These are phyloP conservation scores for Verticillium klebahnii DNA, from an alignment of 2,329 filamentous ascomycete genomes.

Conservation along the genomic window DNA sequence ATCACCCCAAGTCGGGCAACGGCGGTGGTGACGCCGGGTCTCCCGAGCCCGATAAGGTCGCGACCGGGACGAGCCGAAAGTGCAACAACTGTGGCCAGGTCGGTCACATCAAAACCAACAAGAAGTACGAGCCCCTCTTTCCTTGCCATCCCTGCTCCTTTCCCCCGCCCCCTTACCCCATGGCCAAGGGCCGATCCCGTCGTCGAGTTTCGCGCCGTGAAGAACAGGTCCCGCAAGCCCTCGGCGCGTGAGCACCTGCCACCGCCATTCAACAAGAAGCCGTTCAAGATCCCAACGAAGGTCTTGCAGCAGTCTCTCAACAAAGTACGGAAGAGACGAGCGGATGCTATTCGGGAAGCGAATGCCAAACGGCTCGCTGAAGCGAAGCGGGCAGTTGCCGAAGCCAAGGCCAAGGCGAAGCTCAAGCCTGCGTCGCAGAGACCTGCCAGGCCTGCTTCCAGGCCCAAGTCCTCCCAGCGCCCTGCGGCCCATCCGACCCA, in stretches of 20 bases:
- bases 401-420: conserved; percentile 2
- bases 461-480: not conserved
- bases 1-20: conserved; percentile 23
- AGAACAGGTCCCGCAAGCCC: not conserved
- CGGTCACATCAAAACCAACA: conserved; percentile 98
- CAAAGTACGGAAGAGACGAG: conserved; percentile 4
- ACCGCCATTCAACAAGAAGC: not conserved
- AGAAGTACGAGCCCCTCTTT: conserved; percentile 65
- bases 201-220: not conserved
- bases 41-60: conserved; percentile 49
- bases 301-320: not conserved
- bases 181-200: conserved; percentile 1
- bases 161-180: conserved; percentile 18
- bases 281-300: conserved; percentile 3
- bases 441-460: not conserved
- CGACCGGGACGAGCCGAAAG: conserved; percentile 74
- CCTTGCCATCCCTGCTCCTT: conserved; percentile 12
- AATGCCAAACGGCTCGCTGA: conserved; percentile 9
- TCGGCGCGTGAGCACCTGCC: conserved; percentile 2
- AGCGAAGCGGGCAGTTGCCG: conserved; percentile 14
- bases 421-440: not conserved
- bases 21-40: conserved; percentile 37
- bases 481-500: not conserved
- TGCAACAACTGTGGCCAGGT: conserved; percentile 97
- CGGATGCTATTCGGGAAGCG: not conserved